Conservation (phyloP, 164 flowering plant genomes). For the grape (Vitis vinifera) region DNA sequence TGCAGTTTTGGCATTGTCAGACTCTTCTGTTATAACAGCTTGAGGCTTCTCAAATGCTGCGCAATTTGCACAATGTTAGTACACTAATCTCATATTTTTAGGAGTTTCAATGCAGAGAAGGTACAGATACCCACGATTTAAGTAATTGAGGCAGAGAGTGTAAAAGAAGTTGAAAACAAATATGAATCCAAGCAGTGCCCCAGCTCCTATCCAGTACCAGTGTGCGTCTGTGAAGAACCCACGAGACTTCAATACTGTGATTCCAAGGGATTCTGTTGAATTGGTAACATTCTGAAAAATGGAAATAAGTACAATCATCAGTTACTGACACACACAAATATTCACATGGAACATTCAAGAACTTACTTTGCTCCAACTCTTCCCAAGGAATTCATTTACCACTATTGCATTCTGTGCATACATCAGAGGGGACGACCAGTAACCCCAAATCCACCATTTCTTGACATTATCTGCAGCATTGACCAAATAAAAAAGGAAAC, state of each 20-base stretch:
- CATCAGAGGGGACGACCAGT: too few relatives aligned
- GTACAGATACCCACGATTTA: conserved; percentile 9
- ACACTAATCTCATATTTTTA: too few relatives aligned
- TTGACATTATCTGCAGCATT: too few relatives aligned
- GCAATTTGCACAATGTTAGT: too few relatives aligned
- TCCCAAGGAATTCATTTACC: too few relatives aligned
- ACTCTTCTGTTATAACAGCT: conserved; percentile 13
- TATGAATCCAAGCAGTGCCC: conserved; percentile 19
- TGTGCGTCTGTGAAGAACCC: conserved; percentile 20
- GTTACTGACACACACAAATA: not conserved
- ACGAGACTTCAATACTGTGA: conserved; percentile 22
- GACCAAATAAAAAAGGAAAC: not conserved
- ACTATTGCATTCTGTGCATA: too few relatives aligned
- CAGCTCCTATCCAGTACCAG: conserved; percentile 35
- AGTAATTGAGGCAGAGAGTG: conserved; percentile 20
- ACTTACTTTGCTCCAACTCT: too few relatives aligned
- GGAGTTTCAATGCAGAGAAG: too few relatives aligned
- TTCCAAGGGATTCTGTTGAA: conserved; percentile 15
- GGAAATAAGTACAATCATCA: not conserved
- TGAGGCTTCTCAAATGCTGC: conserved; percentile 12
- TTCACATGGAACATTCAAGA: too few relatives aligned
- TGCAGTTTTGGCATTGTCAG: conserved; percentile 2
- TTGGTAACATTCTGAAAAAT: conserved; percentile 9
- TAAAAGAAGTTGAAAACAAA: conserved; percentile 15
- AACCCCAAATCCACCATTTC: too few relatives aligned